These are phyloP conservation scores for Eucalyptus cloeziana DNA, from an alignment of 345 rosid species.

Conservation along the genomic window DNA sequence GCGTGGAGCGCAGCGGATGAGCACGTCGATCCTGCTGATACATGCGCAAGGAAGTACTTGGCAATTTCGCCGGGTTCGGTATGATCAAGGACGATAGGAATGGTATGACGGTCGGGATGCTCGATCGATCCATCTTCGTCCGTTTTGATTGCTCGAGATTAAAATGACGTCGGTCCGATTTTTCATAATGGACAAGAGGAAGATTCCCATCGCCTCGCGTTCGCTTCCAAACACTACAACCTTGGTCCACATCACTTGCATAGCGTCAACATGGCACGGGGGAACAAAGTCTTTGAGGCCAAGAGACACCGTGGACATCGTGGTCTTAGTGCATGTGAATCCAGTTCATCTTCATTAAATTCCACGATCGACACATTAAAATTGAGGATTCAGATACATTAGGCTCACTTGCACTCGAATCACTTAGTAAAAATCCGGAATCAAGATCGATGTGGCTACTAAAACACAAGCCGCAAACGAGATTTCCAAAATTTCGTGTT, in stretches of 20 bases:
- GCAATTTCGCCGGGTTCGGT: background rate
- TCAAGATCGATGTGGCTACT: background rate
- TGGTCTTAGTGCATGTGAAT: rapidly evolving
- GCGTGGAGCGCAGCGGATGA: background rate
- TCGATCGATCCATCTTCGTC: background rate
- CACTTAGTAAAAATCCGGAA: background rate
- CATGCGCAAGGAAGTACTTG: background rate
- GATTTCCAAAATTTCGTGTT: background rate
- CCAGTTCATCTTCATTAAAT: background rate
- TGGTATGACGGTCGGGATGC: background rate
- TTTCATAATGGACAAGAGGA: background rate
- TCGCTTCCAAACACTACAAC: background rate
- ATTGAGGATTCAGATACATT: background rate
- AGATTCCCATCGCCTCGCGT: background rate
- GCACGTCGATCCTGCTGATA: background rate
- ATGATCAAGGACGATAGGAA: background rate
- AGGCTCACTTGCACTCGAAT: background rate
- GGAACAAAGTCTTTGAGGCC: background rate
- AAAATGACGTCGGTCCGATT: background rate
- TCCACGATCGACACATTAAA: background rate
- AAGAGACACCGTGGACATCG: background rate
- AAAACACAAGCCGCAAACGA: background rate
- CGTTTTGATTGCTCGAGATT: background rate
- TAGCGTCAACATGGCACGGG: background rate
- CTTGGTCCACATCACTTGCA: background rate